phyloP scores from a whole-genome alignment of 768 basidiomycete species.

The Suillus subalutaceus region DNA sequence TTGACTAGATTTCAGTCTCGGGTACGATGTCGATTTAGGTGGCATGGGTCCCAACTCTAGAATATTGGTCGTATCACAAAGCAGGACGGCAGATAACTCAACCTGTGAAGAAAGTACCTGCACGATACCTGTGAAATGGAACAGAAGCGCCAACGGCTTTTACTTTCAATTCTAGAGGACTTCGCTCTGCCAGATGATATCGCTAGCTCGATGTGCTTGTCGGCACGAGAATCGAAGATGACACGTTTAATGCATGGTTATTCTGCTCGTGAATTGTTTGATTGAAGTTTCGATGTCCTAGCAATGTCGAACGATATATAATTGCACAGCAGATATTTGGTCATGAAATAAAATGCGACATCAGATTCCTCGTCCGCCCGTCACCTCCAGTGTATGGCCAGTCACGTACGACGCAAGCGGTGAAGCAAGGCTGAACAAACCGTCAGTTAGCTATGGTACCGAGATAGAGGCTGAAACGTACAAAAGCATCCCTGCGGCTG shows the following conservation, averaged over 20 bases:
- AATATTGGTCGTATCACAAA: background rate
- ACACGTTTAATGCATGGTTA: background rate
- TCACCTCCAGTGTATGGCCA: constrained; percentile 84
- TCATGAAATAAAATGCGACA: background rate
- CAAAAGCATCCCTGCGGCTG: constrained; percentile 76
- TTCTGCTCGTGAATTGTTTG: too few relatives aligned
- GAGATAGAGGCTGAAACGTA: constrained; percentile 40
- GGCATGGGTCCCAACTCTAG: background rate
- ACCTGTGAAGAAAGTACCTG: background rate
- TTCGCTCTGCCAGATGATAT: background rate
- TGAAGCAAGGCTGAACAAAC: constrained; percentile 61
- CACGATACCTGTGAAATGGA: background rate
- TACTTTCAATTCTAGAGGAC: background rate
- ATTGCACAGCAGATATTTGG: background rate
- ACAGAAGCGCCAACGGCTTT: background rate
- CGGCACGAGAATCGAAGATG: background rate
- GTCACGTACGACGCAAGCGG: constrained; percentile 80
- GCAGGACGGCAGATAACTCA: background rate
- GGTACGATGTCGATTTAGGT: background rate
- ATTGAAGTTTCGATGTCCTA: background rate
- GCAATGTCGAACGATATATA: background rate
- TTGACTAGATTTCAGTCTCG: background rate
- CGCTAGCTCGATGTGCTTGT: background rate
- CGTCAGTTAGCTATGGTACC: background rate
- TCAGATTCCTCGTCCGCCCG: constrained; percentile 78